Evolutionary conservation across 192 early-diverging fungal genomes (phyloP), one percentile per base, ranked within the genome.

Genomic region (Chytriomyces sp.): DNA sequence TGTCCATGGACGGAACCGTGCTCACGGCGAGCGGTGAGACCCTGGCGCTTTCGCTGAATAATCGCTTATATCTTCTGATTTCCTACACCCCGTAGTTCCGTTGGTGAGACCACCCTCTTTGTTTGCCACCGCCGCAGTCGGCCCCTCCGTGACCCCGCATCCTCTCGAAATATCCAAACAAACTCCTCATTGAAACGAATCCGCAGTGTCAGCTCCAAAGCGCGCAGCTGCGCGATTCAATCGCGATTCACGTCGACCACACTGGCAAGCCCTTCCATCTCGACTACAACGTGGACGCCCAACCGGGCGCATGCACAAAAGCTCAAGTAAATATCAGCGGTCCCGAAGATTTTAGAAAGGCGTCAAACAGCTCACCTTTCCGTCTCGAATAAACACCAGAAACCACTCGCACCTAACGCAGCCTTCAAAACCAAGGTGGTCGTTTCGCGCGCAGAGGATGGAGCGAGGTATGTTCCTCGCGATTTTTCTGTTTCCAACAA

Each of bases 231-330:
- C 14, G 10, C 31, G 59, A 60, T 37, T 22, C 37, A 12, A 60
- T 60, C 12, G 28, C 59, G 10, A 31, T 65, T 12, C 63, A 65
- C 31, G 7, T 49, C 8, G 63, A 65, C 41, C 63, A 65, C n/a
- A 65, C 38, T n/a, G 63, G 63, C 10, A 31, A 8, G 5, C 39
- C 63, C 8, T 65, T 49, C 30, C 63, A 65, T 65, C 5, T 65
- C 19, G 63, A 65, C 30, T 65, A 65, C 31, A 49, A 19, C 6
- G 63, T 65, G 10, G 63, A 65, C 39, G 10, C 63, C 6, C 19
- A n/a, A n/a, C n/a, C n/a, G n/a, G n/a, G n/a, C n/a, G n/a, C n/a
- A n/a, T n/a, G n/a, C n/a, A n/a, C n/a, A n/a, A n/a, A n/a, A n/a
- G n/a, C n/a, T n/a, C n/a, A n/a, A n/a, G n/a, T n/a, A n/a, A n/a